Evolutionary conservation across 257 asterid genomes (phyloP), one percentile per base, ranked within the genome.

Genomic region (Agastache rugosa): DNA sequence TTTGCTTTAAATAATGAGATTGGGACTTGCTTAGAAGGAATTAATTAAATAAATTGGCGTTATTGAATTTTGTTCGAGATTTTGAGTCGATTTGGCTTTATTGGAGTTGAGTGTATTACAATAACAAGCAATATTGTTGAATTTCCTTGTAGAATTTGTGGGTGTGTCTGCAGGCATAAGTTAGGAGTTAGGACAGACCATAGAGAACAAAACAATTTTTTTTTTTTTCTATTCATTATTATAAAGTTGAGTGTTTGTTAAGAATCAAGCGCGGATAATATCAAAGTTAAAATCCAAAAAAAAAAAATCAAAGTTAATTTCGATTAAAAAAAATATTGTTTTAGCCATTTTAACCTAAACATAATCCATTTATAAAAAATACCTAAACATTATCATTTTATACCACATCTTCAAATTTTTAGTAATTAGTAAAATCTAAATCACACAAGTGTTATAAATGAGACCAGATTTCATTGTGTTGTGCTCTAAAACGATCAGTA

Each of bases 1-100:
- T 29, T n/a, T 63, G 37, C 67, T 77, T 81, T 72, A 61, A 72
- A 60, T 55, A 68, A 47, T 47, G 11, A 44, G 7, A 27, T 31
- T 72, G 42, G 41, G 37, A 27, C 16, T 78, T 67, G 84, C 83
- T 74, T 79, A 3, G 16, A 84, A 84, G 88, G 62, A 67, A 80
- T 72, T 35, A 54, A 77, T 64, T 59, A 29, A 41, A 63, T 23
- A 14, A 11, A 29, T 29, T 29, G 34, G 60, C 9, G 20, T 75
- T 61, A 50, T 63, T 50, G 71, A 63, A 76, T 11, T 54, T 67
- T 47, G 22, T 42, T 74, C 50, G 25, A 48, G 67, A 55, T 44
- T 6, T 81, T 34, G 58, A 59, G 73, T 56, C 34, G 48, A 70
- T 48, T 77, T 70, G 80, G 67, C 67, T 73, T 78, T 67, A 63